These are phyloP conservation scores for Lentinula lateritia DNA, from an alignment of 768 basidiomycete species.

Conservation along the genomic window DNA sequence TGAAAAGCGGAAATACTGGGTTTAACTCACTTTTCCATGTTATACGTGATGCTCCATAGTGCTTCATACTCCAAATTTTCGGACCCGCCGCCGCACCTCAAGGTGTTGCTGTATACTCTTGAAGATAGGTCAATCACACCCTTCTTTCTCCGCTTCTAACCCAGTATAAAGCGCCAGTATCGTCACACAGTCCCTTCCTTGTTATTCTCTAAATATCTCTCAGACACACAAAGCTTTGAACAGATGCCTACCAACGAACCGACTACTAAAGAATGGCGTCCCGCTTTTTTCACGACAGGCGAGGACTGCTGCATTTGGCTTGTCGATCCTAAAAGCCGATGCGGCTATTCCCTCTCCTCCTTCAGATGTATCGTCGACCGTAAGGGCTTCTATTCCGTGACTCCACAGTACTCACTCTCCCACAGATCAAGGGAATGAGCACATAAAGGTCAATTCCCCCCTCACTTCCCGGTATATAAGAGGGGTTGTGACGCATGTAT, in stretches of 20 bases:
- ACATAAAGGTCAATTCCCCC: not conserved
- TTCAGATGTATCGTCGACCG: slow-evolving; percentile 4
- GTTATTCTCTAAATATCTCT: not conserved
- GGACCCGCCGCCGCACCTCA: not conserved
- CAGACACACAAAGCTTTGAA: not conserved
- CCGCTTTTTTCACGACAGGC: not conserved
- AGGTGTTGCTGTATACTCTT: not conserved
- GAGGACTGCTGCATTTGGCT: slow-evolving; percentile 7
- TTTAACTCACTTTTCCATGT: no score
- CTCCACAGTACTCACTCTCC: not conserved
- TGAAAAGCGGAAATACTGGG: no score
- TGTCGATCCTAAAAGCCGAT: not conserved
- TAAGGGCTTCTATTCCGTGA: not conserved
- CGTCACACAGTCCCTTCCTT: not conserved
- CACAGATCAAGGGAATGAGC: not conserved
- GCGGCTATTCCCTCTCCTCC: not conserved
- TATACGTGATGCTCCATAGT: not conserved
- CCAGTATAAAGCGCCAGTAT: not conserved
- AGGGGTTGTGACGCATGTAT: not conserved
- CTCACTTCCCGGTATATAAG: not conserved
- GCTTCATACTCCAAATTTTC: not conserved
- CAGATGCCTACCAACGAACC: slow-evolving; percentile 1
- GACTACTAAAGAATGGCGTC: slow-evolving; percentile 5
- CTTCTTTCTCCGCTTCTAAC: not conserved
- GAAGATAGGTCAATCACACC: not conserved